Percentiles rank a stretch among this genome's conserved stretches.
Conservation (phyloP, 2,329 filamentous ascomycete species). For the Arthroderma sp. region DNA sequence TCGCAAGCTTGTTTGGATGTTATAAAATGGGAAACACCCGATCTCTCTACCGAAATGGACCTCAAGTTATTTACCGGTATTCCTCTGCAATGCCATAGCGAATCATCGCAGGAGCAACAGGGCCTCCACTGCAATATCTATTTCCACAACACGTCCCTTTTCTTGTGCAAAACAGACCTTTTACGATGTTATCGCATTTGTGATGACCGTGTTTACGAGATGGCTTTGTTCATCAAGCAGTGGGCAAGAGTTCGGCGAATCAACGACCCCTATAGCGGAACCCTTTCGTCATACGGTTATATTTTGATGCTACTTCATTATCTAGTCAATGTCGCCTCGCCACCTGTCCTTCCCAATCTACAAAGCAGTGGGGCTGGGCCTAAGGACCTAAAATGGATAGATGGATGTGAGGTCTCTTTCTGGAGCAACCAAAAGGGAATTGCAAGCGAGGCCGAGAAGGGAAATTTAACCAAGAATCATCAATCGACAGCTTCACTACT, state of each 20-base stretch:
- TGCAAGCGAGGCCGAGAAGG: conserved; percentile 41
- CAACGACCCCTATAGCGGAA: conserved; percentile 76
- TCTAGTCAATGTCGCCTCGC: conserved; percentile 65
- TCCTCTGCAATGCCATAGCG: background rate
- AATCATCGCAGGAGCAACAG: background rate
- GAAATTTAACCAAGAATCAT: conserved; percentile 52
- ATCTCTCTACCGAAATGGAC: background rate
- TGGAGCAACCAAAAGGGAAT: conserved; percentile 66
- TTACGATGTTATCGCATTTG: conserved; percentile 71
- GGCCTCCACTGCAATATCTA: conserved; percentile 54
- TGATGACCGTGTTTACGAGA: conserved; percentile 60
- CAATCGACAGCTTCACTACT: conserved; percentile 60
- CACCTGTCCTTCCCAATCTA: conserved; percentile 74
- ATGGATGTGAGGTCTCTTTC: conserved; percentile 61
- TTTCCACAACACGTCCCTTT: conserved; percentile 64
- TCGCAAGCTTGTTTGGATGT: conserved; percentile 41
- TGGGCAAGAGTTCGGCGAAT: conserved; percentile 80
- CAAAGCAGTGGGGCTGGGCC: conserved; percentile 27
- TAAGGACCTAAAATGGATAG: conserved; percentile 33
- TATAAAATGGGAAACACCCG: conserved; percentile 10
- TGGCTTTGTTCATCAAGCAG: conserved; percentile 77
- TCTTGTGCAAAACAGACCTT: conserved; percentile 69
- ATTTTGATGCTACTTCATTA: conserved; percentile 88
- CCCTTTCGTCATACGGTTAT: conserved; percentile 79
- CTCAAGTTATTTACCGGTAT: background rate